A percentile compares a stretch with the other conserved stretches of the same genome.
Conservation (phyloP, 2,329 filamentous ascomycete species). For the Aspergillus udagawae region DNA sequence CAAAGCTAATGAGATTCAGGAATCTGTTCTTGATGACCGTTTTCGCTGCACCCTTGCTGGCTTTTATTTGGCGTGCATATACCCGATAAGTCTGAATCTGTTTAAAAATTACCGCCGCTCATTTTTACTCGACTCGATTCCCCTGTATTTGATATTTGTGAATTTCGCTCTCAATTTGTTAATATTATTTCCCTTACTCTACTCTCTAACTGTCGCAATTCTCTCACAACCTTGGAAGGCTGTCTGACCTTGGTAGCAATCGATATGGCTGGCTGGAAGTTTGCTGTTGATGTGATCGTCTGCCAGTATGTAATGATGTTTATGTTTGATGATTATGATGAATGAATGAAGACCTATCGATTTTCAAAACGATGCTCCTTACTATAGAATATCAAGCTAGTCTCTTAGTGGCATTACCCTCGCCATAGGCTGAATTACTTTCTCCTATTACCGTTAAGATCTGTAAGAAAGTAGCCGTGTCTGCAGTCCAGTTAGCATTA, state of each 20-base stretch:
- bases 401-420: too few species aligned
- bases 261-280: neutral
- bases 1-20: conserved; percentile 32
- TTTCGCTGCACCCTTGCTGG: conserved; percentile 27
- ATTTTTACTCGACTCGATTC: conserved; percentile 25
- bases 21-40: conserved; percentile 27
- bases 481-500: too few species aligned
- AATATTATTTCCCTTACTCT: conserved; percentile 20
- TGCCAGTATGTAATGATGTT: conserved; percentile 14
- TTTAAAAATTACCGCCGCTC: conserved; percentile 18
- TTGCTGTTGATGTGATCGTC: neutral
- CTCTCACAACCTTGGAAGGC: conserved; percentile 8
- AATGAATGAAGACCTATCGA: neutral
- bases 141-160: conserved; percentile 33
- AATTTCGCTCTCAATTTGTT: conserved; percentile 9
- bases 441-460: too few species aligned
- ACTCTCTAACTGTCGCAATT: conserved; percentile 15
- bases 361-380: too few species aligned
- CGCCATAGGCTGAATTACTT: too few species aligned
- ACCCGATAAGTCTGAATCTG: conserved; percentile 17
- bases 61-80: conserved; percentile 29
- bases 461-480: too few species aligned
- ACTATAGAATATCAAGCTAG: too few species aligned
- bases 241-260: neutral
- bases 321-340: conserved; percentile 2